Evolutionary conservation across 1,284 basidiomycete genomes (phyloP).

Genomic region (Marasmius oreades): DNA sequence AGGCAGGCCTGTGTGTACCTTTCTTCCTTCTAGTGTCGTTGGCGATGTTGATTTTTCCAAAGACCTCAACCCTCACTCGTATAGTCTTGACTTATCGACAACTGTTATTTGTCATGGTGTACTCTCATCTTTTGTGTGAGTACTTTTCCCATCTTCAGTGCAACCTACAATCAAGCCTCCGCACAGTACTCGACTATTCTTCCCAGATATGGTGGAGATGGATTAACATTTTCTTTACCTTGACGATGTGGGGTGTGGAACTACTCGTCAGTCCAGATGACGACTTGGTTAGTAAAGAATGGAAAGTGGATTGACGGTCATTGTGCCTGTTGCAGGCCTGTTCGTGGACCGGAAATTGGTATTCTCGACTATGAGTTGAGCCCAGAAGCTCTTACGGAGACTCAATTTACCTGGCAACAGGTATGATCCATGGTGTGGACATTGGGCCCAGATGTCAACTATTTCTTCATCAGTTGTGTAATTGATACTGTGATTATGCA

Average conservation of each 20-base stretch:
- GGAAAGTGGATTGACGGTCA: constrained; percentile 67
- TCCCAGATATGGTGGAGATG: constrained; percentile 88
- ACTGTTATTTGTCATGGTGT: constrained; percentile 79
- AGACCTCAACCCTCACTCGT: constrained; percentile 73
- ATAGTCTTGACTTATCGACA: constrained; percentile 79
- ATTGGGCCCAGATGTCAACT: no score
- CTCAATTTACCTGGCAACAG: no score
- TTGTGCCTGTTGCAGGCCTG: no score
- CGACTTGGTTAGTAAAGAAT: constrained; percentile 64
- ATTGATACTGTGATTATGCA: constrained; percentile 10
- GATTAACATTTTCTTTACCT: constrained; percentile 83
- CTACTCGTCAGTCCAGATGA: constrained; percentile 76
- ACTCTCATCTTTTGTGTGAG: constrained; percentile 77
- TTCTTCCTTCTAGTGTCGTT: background rate
- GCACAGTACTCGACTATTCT: constrained; percentile 72
- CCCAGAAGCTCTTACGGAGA: no score
- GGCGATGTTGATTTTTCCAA: constrained; percentile 5
- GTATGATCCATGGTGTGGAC: no score
- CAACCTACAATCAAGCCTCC: constrained; percentile 5
- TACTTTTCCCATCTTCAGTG: constrained; percentile 13
- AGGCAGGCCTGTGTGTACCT: constrained; percentile 59
- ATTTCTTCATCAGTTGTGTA: background rate
- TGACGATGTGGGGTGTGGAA: constrained; percentile 78
- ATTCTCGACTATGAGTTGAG: no score
- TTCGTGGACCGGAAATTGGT: no score